Evolutionary conservation across 176 grass and related monocot genomes (phyloP).

Genomic region (Metroxylon sagu): DNA sequence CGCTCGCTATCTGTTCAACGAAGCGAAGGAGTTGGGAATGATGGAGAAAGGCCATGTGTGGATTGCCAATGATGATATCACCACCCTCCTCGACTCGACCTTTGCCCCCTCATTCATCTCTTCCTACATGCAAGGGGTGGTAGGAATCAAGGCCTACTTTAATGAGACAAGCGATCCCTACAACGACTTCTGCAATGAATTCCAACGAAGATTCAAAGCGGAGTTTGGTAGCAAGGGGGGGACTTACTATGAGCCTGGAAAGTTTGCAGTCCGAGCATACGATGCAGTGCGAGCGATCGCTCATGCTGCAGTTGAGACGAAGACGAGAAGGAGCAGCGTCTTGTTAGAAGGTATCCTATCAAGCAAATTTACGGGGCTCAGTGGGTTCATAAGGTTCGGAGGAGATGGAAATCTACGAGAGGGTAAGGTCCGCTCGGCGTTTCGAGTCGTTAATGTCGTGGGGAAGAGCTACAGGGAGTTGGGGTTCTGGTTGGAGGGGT

Average conservation of each 20-base stretch:
- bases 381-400: constrained; percentile 7
- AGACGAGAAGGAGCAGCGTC: background rate
- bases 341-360: constrained; percentile 1
- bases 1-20: background rate
- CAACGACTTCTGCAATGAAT: background rate
- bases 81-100: background rate
- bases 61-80: constrained; percentile 1
- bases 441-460: constrained; percentile 17
- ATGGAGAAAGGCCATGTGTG: background rate
- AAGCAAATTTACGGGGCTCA: constrained; percentile 13
- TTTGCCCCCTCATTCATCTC: background rate
- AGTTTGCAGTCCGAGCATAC: constrained; percentile 22
- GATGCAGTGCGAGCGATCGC: constrained; percentile 17
- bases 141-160: constrained; percentile 1
- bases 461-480: constrained; percentile 3
- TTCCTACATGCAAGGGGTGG: background rate
- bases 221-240: background rate
- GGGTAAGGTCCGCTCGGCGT: background rate
- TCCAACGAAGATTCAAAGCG: background rate
- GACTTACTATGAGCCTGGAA: constrained; percentile 3
- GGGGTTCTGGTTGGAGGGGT: constrained; percentile 22
- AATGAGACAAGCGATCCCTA: background rate
- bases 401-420: background rate
- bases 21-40: background rate
- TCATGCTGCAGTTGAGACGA: background rate